Base-by-base conservation (phyloP, 352 stramenopile genomes). In the Phytophthora chlamydospora region DNA sequence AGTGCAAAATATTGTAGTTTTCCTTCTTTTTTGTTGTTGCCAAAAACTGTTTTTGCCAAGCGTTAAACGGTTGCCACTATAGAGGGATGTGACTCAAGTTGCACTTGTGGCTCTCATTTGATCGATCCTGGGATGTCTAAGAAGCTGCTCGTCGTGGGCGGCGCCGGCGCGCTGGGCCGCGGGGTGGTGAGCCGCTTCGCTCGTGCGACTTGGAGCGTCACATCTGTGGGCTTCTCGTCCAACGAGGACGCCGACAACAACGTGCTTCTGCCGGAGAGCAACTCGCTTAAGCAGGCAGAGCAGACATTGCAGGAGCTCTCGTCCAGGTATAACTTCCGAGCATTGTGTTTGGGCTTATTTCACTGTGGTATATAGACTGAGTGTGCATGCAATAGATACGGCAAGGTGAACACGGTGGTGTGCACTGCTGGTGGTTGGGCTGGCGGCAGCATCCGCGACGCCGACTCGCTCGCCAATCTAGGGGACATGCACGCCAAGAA, bases 351-450 rank as follows among this genome's bases (percentile, higher is more conserved):
- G 13, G 14, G n/a, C 16, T 75, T 1, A 57, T 29, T 42, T 57
- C 16, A 38, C 4, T 27, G 36, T 33, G 19, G 2, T 45, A 13
- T 31, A 31, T 4, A 31, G 4, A 8, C 27, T 4, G 6, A 8
- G 5, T 31, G 27, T 31, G 27, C 8, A 31, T 31, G 27, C 27
- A 31, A 13, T 29, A 86, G 71, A 21, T 83, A 75, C 45, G 83
- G 83, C 0, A 74, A 78, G 39, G 63, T 93, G 36, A 85, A 93
- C 53, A 86, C 83, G 0, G 80, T 96, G 2, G 79, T 96, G 31
- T 95, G 85, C 60, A 75, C 85, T 17, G 88, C 88, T 34, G 88
- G 88, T 13, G 88, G 88, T 5, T 95, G 86, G 88, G 80, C 83
- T 21, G 83, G 84, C 16, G 86, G 84, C 14, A 91, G 78, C 48